phyloP scores from a whole-genome alignment of 2,329 filamentous ascomycete genomes.

The Dendrostoma leiphaemia region DNA sequence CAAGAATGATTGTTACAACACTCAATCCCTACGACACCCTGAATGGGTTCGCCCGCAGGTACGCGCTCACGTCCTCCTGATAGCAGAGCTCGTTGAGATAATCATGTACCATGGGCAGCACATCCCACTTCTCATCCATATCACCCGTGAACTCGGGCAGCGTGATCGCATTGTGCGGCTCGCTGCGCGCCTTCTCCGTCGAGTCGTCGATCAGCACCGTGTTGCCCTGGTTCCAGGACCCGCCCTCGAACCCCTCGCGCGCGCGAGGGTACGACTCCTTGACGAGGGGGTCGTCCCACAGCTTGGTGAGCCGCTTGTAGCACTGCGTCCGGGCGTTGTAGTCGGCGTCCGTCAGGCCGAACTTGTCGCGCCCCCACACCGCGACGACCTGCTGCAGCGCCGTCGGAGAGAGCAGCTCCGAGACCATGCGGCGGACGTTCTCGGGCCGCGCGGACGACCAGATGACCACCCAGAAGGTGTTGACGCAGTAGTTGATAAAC shows the following conservation, averaged over 20 bases:
- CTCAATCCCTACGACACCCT: constrained; percentile 29
- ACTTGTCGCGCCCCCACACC: constrained; percentile 75
- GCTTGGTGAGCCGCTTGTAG: constrained; percentile 76
- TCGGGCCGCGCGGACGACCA: constrained; percentile 82
- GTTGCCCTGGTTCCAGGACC: constrained; percentile 75
- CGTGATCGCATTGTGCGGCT: constrained; percentile 80
- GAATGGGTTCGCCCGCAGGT: constrained; percentile 53
- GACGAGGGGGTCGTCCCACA: constrained; percentile 62
- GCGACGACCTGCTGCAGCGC: constrained; percentile 60
- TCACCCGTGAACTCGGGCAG: constrained; percentile 72
- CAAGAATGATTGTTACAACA: no score
- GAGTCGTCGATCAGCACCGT: constrained; percentile 91
- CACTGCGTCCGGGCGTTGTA: constrained; percentile 75
- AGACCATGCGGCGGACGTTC: constrained; percentile 70
- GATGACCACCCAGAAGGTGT: constrained; percentile 76
- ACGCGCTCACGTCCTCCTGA: constrained; percentile 62
- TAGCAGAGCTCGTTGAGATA: constrained; percentile 55
- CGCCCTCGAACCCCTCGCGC: constrained; percentile 27
- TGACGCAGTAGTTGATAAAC: constrained; percentile 74
- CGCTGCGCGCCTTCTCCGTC: constrained; percentile 71
- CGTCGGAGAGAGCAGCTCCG: constrained; percentile 56
- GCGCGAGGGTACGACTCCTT: constrained; percentile 42
- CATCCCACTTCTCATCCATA: constrained; percentile 35
- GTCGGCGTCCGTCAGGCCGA: constrained; percentile 63
- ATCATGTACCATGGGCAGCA: constrained; percentile 60